Evolutionary conservation across 441 rosid species (phyloP).

Genomic region (Adansonia madagascariensis): DNA sequence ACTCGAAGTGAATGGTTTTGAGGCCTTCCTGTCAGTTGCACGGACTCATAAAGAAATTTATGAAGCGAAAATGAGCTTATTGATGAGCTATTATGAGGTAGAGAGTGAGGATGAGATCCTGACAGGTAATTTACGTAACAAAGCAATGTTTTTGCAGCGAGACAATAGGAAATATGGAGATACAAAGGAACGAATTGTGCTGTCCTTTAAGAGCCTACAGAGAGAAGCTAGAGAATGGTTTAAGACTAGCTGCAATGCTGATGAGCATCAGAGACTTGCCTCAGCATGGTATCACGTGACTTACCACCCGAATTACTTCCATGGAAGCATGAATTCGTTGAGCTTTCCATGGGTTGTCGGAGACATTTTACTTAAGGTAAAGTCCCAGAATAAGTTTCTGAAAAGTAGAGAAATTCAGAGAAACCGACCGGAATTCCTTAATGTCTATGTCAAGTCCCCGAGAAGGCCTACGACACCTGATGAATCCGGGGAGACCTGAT

Average conservation of each 20-base stretch:
- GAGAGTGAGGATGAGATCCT: constrained; percentile 81
- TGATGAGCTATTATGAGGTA: constrained; percentile 73
- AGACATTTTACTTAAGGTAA: constrained; percentile 60
- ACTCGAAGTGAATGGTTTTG: constrained; percentile 71
- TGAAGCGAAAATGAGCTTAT: constrained; percentile 54
- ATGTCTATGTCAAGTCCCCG: constrained; percentile 20
- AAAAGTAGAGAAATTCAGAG: constrained; percentile 38
- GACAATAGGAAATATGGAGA: constrained; percentile 81
- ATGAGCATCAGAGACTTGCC: constrained; percentile 52
- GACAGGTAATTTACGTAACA: constrained; percentile 69
- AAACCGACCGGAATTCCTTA: neutral
- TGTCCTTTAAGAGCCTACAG: constrained; percentile 58
- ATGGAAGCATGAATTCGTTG: constrained; percentile 48
- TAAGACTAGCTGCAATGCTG: constrained; percentile 48
- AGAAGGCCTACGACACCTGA: constrained; percentile 18
- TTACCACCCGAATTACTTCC: constrained; percentile 52
- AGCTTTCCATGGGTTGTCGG: constrained; percentile 88
- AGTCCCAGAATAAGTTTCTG: constrained; percentile 56
- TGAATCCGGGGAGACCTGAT: constrained; percentile 10
- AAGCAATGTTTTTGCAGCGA: constrained; percentile 62
- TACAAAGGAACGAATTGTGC: constrained; percentile 70
- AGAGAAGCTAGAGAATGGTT: constrained; percentile 77
- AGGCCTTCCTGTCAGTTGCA: constrained; percentile 55
- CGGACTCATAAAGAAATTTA: constrained; percentile 57
- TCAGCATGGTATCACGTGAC: constrained; percentile 90